Base-by-base conservation (phyloP, 2,329 filamentous ascomycete genomes). In the Nannizzia gypsea region DNA sequence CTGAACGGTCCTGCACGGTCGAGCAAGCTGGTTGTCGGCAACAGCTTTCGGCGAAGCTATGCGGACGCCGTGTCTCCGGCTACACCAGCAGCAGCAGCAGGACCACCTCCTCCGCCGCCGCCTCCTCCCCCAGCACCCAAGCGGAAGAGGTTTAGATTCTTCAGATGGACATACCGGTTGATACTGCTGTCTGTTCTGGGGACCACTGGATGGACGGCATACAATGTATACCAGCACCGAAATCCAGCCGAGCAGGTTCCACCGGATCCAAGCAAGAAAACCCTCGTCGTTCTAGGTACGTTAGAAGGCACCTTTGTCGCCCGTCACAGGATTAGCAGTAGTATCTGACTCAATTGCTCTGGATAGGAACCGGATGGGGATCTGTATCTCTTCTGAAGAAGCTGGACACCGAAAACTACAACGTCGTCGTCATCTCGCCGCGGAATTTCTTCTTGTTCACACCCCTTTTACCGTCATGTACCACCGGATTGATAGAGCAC, bases 401-500 rank as follows among this genome's bases (percentile, higher is more conserved):
- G 74, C 88, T 99, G 76, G 91, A 99, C 72, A 96, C 92, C 63
- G 89, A 95, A 75, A 95, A 97, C 82, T 99, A 97, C 84, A 97
- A 99, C 75, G 92, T 97, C 75, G 77, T 97, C 72, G 90, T 99
- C 73, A 89, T 99, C 74, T 97, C 93, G 56, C 93, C 93, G 59
- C 89, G 93, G 73, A 99, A 99, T 80, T 99, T 96, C 83, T 99
- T 99, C 85, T 87, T 99, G 67, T 99, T 99, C 82, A 99, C 93
- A 31, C 93, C 93, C 62, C 85, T 99, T 62, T 84, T 99, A 63
- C 93, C 93, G 65, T 97, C 92, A 72, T 99, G 93, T 78, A 97
- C 93, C 58, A 96, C 92, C 66, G 93, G 93, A 69, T 88, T 90
- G 68, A 93, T 99, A 75, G 93, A 99, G 81, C 93, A 97, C 80